Evolutionary conservation across 768 basidiomycete genomes (phyloP).

Genomic region (Leucocoprinus sp.): DNA sequence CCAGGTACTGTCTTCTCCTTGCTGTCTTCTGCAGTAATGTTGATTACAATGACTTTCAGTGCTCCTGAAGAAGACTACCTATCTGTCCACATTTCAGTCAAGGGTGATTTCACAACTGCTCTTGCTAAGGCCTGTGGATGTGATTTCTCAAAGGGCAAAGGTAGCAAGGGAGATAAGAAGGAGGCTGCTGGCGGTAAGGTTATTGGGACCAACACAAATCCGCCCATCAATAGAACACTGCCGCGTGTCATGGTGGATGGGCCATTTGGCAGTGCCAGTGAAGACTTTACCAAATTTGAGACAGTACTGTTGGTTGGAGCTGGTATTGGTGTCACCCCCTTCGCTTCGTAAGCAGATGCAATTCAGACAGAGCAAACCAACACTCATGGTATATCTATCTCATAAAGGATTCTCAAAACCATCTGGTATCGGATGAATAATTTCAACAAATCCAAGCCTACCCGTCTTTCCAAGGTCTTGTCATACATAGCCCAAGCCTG

Average conservation of each 20-base stretch:
- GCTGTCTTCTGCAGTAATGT: not conserved
- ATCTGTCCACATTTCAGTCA: slow-evolving; percentile 86
- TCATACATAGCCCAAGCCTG: not conserved
- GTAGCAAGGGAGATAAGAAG: slow-evolving; percentile 38
- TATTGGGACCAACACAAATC: slow-evolving; percentile 46
- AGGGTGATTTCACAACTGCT: slow-evolving; percentile 86
- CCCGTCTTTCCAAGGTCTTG: slow-evolving; percentile 72
- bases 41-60: slow-evolving; percentile 25
- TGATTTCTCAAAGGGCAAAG: slow-evolving; percentile 54
- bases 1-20: slow-evolving; percentile 39
- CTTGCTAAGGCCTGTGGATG: slow-evolving; percentile 80
- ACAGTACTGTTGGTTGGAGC: slow-evolving; percentile 85
- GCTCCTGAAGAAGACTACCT: slow-evolving; percentile 95
- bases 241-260: slow-evolving; percentile 96
- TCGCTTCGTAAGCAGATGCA: slow-evolving; percentile 67
- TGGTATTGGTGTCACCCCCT: slow-evolving; percentile 95
- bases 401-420: slow-evolving; percentile 68
- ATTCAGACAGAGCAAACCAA: not conserved
- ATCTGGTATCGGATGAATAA: slow-evolving; percentile 98
- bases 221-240: slow-evolving; percentile 61
- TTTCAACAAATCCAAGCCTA: slow-evolving; percentile 63
- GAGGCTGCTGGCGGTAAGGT: slow-evolving; percentile 46
- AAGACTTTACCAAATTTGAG: slow-evolving; percentile 88
- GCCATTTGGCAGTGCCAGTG: slow-evolving; percentile 87
- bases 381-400: slow-evolving; percentile 4